Percentiles rank a stretch among this genome's conserved stretches.
phyloP scores from a whole-genome alignment of 2,329 filamentous ascomycete species.

The Monosporascus sp. region DNA sequence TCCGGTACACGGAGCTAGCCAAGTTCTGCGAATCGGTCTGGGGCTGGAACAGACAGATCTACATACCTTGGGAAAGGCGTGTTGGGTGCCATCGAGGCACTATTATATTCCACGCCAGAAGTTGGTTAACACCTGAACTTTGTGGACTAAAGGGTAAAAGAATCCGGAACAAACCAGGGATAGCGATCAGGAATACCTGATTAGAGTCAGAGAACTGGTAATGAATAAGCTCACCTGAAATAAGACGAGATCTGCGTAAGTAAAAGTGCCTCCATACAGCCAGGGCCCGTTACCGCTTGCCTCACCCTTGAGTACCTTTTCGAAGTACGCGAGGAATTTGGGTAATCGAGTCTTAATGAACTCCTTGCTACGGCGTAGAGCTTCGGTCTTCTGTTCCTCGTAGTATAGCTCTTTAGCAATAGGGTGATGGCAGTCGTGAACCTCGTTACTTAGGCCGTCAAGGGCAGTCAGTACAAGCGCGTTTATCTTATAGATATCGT shows the following conservation, averaged over 20 bases:
- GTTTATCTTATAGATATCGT: conserved; percentile 50
- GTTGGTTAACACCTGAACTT: neutral
- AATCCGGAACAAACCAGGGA: neutral
- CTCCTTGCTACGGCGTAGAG: conserved; percentile 48
- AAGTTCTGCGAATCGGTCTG: no score
- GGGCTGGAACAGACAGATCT: no score
- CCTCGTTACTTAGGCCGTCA: conserved; percentile 61
- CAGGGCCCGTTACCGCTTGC: conserved; percentile 51
- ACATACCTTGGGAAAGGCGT: conserved; percentile 57
- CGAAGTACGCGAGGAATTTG: conserved; percentile 65
- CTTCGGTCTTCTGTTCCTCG: conserved; percentile 69
- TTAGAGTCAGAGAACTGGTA: neutral
- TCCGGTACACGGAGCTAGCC: no score
- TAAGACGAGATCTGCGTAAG: conserved; percentile 65
- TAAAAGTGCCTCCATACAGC: conserved; percentile 57
- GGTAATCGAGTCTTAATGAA: conserved; percentile 59
- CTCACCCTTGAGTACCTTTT: conserved; percentile 54
- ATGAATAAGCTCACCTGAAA: conserved; percentile 52
- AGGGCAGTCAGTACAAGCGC: conserved; percentile 52
- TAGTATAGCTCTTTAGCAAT: conserved; percentile 54
- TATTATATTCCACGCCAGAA: conserved; percentile 22
- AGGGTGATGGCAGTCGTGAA: conserved; percentile 69
- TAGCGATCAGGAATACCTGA: neutral
- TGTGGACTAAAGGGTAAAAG: neutral
- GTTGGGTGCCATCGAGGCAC: conserved; percentile 51